A percentile compares a stretch with the other conserved stretches of the same genome.
These are phyloP conservation scores for Euptelea pleiosperma DNA, from an alignment of 164 flowering plant species.

Conservation along the genomic window DNA sequence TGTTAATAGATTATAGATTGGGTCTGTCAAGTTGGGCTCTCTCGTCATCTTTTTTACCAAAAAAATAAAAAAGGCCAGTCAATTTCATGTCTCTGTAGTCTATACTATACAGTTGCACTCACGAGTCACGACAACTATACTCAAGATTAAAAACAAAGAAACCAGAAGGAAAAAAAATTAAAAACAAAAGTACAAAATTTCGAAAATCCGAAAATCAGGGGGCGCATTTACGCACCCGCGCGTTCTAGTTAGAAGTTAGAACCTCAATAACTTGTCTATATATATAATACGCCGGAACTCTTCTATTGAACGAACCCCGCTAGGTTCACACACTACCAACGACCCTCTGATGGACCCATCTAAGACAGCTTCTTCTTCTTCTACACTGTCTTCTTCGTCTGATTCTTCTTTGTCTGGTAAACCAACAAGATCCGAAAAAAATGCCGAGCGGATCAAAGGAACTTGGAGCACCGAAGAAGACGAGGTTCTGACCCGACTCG, in stretches of 20 bases:
- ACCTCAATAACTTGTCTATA: conserved; percentile 41
- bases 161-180: too few species aligned
- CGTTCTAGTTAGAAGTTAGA: conserved; percentile 6
- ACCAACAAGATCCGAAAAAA: conserved; percentile 1
- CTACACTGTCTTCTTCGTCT: conserved; percentile 43
- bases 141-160: too few species aligned
- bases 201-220: neutral
- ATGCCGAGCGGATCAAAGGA: conserved; percentile 52
- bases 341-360: too few species aligned
- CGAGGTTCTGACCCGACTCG: conserved; percentile 38
- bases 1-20: too few species aligned
- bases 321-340: neutral
- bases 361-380: conserved; percentile 29
- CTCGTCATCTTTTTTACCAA: too few species aligned
- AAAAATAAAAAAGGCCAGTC: too few species aligned
- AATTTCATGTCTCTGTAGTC: too few species aligned
- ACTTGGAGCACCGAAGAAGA: conserved; percentile 77
- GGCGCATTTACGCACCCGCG: conserved; percentile 22
- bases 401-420: conserved; percentile 29
- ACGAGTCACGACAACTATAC: too few species aligned
- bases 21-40: too few species aligned
- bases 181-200: too few species aligned
- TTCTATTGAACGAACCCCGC: neutral
- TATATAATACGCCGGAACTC: too few species aligned
- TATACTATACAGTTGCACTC: too few species aligned